These are phyloP conservation scores for Leavenworthia alabamica DNA, from an alignment of 345 rosid species.

Conservation along the genomic window DNA sequence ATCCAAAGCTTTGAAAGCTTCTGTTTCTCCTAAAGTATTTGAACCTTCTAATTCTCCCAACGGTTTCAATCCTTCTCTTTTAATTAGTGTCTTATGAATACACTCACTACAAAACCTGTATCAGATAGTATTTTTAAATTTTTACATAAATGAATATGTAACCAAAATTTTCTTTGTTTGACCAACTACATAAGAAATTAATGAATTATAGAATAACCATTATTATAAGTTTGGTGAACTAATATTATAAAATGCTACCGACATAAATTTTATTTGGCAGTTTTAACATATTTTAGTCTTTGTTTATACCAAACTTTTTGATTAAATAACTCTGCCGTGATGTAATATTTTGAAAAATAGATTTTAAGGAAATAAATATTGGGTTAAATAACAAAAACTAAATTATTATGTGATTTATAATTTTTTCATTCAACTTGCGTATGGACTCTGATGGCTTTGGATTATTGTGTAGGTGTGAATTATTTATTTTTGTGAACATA, in stretches of 20 bases:
- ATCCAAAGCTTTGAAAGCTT: no score
- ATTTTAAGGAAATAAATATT: not conserved
- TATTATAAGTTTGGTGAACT: constrained; percentile 13
- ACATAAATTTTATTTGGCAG: not conserved
- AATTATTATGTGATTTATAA: not conserved
- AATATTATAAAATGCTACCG: constrained; percentile 1
- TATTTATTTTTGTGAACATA: not conserved
- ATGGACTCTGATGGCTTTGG: constrained; percentile 3
- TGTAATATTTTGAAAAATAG: not conserved
- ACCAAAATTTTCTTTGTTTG: not conserved
- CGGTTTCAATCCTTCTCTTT: no score
- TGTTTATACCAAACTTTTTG: not conserved
- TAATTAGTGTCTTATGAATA: no score
- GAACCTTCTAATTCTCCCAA: no score
- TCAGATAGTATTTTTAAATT: no score
- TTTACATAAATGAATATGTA: not conserved
- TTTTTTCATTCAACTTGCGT: not conserved
- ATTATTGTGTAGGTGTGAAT: constrained; percentile 8
- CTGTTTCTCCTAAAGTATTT: no score
- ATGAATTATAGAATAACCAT: not conserved
- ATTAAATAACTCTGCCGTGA: not conserved
- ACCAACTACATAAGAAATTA: constrained; percentile 6
- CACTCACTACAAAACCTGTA: no score
- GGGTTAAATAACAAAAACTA: not conserved
- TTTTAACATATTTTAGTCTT: not conserved